A percentile compares a stretch with the other conserved stretches of the same genome.
These are phyloP conservation scores for Danielia oregonensis DNA, from an alignment of 805 yeast species.

Conservation along the genomic window DNA sequence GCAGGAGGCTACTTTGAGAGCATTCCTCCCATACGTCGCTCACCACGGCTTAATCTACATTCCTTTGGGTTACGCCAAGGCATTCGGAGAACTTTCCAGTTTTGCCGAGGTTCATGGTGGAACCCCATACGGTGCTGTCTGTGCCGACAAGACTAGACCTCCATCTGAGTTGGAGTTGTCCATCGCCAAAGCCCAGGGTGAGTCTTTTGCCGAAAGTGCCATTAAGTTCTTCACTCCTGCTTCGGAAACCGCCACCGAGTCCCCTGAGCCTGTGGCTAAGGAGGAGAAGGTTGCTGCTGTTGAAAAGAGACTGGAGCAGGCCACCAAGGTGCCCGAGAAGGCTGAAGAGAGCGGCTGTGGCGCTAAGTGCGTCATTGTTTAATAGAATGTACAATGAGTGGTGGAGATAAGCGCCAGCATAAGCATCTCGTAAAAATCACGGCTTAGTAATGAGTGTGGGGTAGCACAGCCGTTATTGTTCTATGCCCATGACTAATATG, in stretches of 20 bases:
- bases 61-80: conserved; percentile 70
- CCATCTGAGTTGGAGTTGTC: conserved; percentile 62
- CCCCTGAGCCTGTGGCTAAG: not conserved
- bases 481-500: no score
- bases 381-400: conserved; percentile 1
- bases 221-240: conserved; percentile 18
- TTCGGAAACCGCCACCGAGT: not conserved
- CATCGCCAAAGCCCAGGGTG: conserved; percentile 66
- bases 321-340: conserved; percentile 3
- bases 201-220: conserved; percentile 42
- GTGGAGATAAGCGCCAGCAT: not conserved
- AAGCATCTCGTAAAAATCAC: no score
- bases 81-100: conserved; percentile 51
- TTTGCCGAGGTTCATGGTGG: conserved; percentile 72
- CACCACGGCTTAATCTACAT: conserved; percentile 82
- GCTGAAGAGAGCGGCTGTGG: conserved; percentile 11
- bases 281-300: conserved; percentile 1
- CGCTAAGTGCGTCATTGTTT: conserved; percentile 15
- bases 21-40: conserved; percentile 57
- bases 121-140: conserved; percentile 85
- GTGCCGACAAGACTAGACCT: conserved; percentile 70
- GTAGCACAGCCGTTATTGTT: no score
- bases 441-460: no score
- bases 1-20: conserved; percentile 68
- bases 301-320: conserved; percentile 8